Percentiles rank a stretch among this genome's conserved stretches.
These are phyloP conservation scores for Zea luxurians DNA, from an alignment of 176 grass and related monocot genomes.

Conservation along the genomic window DNA sequence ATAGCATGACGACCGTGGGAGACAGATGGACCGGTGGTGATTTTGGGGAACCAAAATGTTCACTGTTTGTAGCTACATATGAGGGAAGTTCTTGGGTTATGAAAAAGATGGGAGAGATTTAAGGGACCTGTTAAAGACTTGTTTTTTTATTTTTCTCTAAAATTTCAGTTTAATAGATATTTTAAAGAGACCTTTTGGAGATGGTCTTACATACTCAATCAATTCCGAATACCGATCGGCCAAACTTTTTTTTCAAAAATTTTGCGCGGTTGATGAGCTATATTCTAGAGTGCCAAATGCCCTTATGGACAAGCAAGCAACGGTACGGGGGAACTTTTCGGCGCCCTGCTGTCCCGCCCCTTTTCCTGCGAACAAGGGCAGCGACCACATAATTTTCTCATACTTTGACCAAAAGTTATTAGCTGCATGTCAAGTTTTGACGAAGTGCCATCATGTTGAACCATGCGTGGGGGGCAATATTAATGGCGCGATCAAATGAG, in stretches of 20 bases:
- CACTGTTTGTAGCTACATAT: too few relatives aligned
- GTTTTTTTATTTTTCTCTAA: too few relatives aligned
- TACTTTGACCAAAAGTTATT: slow-evolving; percentile 1
- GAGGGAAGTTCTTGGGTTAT: too few relatives aligned
- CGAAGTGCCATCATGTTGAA: not conserved
- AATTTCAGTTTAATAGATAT: too few relatives aligned
- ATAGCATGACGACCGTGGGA: too few relatives aligned
- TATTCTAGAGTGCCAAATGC: not conserved
- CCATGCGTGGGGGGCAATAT: not conserved
- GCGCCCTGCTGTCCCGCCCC: not conserved
- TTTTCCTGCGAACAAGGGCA: slow-evolving; percentile 38
- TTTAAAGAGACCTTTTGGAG: too few relatives aligned
- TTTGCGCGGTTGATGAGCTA: slow-evolving; percentile 16
- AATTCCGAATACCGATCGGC: not conserved
- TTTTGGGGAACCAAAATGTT: too few relatives aligned
- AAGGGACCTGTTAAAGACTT: too few relatives aligned
- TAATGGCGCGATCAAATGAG: not conserved
- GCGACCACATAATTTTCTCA: not conserved
- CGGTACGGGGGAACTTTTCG: not conserved
- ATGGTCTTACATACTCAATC: too few relatives aligned
- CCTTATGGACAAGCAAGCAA: not conserved
- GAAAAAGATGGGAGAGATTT: too few relatives aligned
- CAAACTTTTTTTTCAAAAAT: not conserved
- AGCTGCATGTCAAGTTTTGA: not conserved
- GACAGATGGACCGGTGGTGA: too few relatives aligned